A percentile compares a stretch with the other conserved stretches of the same genome.
Conservation (phyloP, 306 rosid genomes). For the Corylus heterophylla region DNA sequence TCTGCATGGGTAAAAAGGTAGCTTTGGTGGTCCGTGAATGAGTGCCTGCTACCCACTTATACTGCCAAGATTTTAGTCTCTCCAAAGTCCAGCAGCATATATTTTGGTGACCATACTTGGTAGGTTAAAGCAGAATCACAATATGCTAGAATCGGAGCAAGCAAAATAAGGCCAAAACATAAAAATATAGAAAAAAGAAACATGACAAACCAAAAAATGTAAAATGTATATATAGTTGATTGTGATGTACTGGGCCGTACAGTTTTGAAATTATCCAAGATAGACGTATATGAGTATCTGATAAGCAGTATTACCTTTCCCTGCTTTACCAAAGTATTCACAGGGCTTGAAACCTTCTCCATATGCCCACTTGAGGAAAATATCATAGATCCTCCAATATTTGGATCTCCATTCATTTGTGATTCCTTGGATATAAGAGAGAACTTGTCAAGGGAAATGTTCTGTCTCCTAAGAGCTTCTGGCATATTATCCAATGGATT, state of each 20-base stretch:
- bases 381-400: slow-evolving; percentile 40
- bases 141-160: background rate
- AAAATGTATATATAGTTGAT: background rate
- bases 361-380: slow-evolving; percentile 43
- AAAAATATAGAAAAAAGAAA: slow-evolving; percentile 3
- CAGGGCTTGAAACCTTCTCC: slow-evolving; percentile 49
- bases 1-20: background rate
- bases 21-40: background rate
- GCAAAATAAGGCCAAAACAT: background rate
- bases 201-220: background rate
- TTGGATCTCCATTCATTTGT: slow-evolving; percentile 44
- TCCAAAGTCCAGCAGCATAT: background rate
- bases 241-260: background rate
- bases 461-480: slow-evolving; percentile 62
- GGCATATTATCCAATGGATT: slow-evolving; percentile 79
- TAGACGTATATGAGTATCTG: slow-evolving; percentile 9
- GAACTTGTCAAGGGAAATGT: slow-evolving; percentile 34
- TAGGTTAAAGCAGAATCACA: background rate
- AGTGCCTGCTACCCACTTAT: background rate
- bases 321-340: slow-evolving; percentile 42
- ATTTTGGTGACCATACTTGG: background rate
- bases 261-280: background rate
- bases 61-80: background rate
- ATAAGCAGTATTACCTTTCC: slow-evolving; percentile 44
- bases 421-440: slow-evolving; percentile 44